These are phyloP conservation scores for Talaromyces stipitatus DNA, from an alignment of 495 filamentous ascomycete species.

Conservation along the genomic window DNA sequence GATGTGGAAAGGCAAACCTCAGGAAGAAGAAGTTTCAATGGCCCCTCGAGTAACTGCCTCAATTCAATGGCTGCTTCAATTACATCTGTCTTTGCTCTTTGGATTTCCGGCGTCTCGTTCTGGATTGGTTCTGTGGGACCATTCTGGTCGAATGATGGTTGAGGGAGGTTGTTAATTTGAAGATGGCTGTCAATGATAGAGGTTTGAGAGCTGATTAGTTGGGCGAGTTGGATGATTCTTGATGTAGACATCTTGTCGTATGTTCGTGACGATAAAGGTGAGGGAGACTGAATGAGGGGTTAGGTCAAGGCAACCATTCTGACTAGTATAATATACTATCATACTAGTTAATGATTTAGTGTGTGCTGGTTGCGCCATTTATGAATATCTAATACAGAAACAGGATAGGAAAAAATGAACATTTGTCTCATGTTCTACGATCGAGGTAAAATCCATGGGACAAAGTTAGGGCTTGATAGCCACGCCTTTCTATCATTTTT, in stretches of 20 bases:
- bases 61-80: conserved; percentile 6
- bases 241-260: background rate
- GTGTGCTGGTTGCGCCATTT: no score
- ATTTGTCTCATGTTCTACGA: no score
- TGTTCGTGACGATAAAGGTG: background rate
- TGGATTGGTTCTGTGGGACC: conserved; percentile 2
- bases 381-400: no score
- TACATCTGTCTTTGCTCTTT: background rate
- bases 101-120: background rate
- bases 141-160: conserved; percentile 4
- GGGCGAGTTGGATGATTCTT: conserved; percentile 6
- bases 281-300: background rate
- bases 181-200: background rate
- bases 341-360: no score
- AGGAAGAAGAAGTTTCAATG: conserved; percentile 5
- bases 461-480: no score
- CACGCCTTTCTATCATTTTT: no score
- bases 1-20: background rate
- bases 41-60: conserved; percentile 1
- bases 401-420: no score
- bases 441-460: no score
- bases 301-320: background rate
- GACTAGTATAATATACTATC: no score
- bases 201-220: conserved; percentile 5
- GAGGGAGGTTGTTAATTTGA: background rate